These are phyloP conservation scores for Apodospora peruviana DNA, from an alignment of 495 filamentous ascomycete genomes.

Conservation along the genomic window DNA sequence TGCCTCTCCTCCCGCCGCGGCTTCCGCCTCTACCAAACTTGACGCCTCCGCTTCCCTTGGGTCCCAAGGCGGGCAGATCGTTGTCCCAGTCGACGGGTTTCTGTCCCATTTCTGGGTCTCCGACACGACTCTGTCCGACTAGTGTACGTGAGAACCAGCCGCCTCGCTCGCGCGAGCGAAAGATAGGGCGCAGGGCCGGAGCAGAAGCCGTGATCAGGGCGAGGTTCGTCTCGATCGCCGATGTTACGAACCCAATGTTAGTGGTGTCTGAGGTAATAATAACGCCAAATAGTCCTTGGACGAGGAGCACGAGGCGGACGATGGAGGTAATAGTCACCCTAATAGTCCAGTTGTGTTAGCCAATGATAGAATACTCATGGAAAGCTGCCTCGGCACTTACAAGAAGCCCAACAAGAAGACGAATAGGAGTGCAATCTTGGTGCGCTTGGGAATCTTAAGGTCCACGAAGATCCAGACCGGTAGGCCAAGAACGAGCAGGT, in stretches of 20 bases:
- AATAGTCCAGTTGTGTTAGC: background rate
- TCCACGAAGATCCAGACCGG: conserved; percentile 44
- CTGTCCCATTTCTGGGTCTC: conserved; percentile 14
- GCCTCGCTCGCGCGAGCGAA: conserved; percentile 25
- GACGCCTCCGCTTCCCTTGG: background rate
- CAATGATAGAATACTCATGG: background rate
- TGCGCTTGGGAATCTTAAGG: conserved; percentile 39
- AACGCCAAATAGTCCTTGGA: conserved; percentile 30
- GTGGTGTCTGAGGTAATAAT: conserved; percentile 24
- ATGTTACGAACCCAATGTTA: conserved; percentile 45
- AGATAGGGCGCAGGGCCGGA: conserved; percentile 36
- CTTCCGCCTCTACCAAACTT: conserved; percentile 19
- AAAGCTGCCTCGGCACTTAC: conserved; percentile 39
- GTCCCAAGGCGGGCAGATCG: background rate
- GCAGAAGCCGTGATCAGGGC: conserved; percentile 49
- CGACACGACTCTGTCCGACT: conserved; percentile 11
- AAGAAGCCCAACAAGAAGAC: conserved; percentile 47
- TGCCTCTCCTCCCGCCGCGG: conserved; percentile 13
- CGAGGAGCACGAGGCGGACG: conserved; percentile 31
- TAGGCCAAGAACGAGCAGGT: conserved; percentile 43
- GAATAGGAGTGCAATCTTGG: conserved; percentile 44
- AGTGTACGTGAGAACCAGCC: conserved; percentile 35
- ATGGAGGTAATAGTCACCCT: conserved; percentile 50
- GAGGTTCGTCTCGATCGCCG: conserved; percentile 50
- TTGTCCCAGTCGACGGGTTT: conserved; percentile 21